A percentile compares a stretch with the other conserved stretches of the same genome.
Conservation (phyloP, 2,329 filamentous ascomycete genomes). For the Talaromyces pinophilus region DNA sequence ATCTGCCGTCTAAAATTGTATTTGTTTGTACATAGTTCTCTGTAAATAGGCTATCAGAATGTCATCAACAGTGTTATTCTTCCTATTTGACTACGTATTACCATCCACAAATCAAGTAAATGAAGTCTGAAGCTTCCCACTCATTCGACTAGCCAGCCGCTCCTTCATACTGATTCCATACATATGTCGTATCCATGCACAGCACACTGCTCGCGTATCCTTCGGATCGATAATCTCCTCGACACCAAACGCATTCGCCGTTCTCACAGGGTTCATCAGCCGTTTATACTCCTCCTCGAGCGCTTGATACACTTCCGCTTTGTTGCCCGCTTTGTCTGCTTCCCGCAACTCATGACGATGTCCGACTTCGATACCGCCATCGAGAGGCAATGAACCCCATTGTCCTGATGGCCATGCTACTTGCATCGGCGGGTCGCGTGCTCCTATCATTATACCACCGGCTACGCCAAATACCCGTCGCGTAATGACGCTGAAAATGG, state of each 20-base stretch:
- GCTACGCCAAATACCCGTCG: constrained; percentile 64
- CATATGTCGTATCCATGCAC: background rate
- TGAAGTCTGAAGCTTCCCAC: background rate
- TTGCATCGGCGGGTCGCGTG: constrained; percentile 60
- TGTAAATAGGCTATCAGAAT: background rate
- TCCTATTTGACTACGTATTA: background rate
- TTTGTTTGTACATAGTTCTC: background rate
- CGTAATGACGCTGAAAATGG: constrained; percentile 64
- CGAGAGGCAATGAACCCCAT: constrained; percentile 63
- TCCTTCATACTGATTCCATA: background rate
- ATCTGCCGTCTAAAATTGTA: background rate
- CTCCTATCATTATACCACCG: constrained; percentile 65
- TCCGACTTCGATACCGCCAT: constrained; percentile 50
- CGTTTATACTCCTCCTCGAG: background rate
- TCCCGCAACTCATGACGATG: background rate
- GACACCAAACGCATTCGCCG: background rate
- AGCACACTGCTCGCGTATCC: background rate
- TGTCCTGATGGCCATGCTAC: constrained; percentile 65
- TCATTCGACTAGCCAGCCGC: background rate
- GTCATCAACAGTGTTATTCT: background rate
- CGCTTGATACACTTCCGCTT: background rate
- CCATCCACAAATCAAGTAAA: background rate
- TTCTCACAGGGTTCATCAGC: background rate
- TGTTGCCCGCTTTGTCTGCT: background rate
- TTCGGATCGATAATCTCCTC: background rate